Conservation (phyloP, 129 eudicot genomes). For the Pulicaria dysenterica region DNA sequence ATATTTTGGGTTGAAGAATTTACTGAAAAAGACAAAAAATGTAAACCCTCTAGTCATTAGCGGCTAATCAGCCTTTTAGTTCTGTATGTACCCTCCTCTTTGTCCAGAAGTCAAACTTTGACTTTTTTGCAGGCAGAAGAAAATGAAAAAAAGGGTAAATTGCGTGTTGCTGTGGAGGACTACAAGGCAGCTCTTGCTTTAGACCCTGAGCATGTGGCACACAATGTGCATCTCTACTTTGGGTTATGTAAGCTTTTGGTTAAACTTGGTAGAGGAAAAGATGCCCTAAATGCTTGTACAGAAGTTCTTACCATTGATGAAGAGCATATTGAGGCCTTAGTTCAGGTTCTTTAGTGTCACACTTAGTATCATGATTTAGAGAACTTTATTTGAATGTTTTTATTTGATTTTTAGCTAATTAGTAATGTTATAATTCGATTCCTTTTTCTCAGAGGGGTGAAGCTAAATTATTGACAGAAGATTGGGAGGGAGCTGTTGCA, state of each 20-base stretch:
- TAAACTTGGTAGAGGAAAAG: conserved; percentile 93
- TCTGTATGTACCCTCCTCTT: neutral
- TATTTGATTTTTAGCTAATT: neutral
- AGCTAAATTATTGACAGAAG: conserved; percentile 84
- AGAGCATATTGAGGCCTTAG: conserved; percentile 85
- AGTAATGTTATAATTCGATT: neutral
- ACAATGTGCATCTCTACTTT: conserved; percentile 80
- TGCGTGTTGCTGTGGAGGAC: conserved; percentile 82
- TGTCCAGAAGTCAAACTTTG: neutral
- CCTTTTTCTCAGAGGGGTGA: conserved; percentile 72
- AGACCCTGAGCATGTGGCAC: conserved; percentile 76
- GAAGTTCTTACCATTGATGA: conserved; percentile 82
- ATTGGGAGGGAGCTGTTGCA: conserved; percentile 96
- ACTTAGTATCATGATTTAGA: conserved; percentile 3
- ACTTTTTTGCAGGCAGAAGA: conserved; percentile 73
- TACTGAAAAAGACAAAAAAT: conserved; percentile 80
- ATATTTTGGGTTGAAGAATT: conserved; percentile 79
- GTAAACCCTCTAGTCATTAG: conserved; percentile 39
- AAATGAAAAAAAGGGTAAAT: conserved; percentile 77
- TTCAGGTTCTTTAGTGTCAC: conserved; percentile 57
- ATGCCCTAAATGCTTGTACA: conserved; percentile 76
- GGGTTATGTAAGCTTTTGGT: conserved; percentile 89
- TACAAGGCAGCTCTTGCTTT: conserved; percentile 71
- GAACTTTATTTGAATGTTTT: neutral
- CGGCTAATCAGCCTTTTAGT: neutral